A percentile compares a stretch with the other conserved stretches of the same genome.
These are phyloP conservation scores for Pseudoscleropodium purum DNA, from an alignment of 225 moss, liverwort and hornwort genomes.

Conservation along the genomic window DNA sequence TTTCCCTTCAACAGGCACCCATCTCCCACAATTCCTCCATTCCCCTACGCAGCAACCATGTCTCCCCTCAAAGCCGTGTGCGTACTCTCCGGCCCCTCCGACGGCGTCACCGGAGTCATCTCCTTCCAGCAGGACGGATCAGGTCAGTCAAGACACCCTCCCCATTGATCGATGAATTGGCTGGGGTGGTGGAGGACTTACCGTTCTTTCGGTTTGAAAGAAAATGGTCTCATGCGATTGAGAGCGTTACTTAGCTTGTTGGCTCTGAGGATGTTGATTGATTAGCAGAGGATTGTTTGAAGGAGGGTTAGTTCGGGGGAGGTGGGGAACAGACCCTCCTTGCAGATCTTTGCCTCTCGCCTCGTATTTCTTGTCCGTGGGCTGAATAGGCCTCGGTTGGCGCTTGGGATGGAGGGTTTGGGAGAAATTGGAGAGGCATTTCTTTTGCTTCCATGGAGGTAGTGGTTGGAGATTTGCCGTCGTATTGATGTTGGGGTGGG, in stretches of 20 bases:
- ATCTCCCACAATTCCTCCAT: neutral
- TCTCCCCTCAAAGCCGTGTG: slow-evolving; percentile 36
- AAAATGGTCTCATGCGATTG: neutral
- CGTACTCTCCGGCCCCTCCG: slow-evolving; percentile 23
- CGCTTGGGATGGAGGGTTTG: neutral
- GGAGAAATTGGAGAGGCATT: neutral
- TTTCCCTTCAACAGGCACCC: too few relatives aligned
- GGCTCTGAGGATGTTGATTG: neutral
- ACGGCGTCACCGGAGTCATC: slow-evolving; percentile 28
- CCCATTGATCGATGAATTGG: neutral
- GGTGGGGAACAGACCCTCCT: neutral
- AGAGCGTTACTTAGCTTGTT: neutral
- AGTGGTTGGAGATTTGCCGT: neutral
- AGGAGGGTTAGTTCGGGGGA: neutral
- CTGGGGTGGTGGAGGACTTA: neutral
- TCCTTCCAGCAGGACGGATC: slow-evolving; percentile 10
- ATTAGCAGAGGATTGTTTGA: neutral
- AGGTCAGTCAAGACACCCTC: neutral
- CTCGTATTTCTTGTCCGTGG: neutral
- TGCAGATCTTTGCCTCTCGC: neutral
- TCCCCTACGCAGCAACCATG: neutral
- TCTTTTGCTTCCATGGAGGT: neutral
- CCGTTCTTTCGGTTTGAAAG: neutral
- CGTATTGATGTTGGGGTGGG: neutral
- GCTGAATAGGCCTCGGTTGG: neutral